Percentiles rank a stretch among this genome's conserved stretches.
Evolutionary conservation across 257 asterid species (phyloP).

Genomic region (Thymus mandschuricus): DNA sequence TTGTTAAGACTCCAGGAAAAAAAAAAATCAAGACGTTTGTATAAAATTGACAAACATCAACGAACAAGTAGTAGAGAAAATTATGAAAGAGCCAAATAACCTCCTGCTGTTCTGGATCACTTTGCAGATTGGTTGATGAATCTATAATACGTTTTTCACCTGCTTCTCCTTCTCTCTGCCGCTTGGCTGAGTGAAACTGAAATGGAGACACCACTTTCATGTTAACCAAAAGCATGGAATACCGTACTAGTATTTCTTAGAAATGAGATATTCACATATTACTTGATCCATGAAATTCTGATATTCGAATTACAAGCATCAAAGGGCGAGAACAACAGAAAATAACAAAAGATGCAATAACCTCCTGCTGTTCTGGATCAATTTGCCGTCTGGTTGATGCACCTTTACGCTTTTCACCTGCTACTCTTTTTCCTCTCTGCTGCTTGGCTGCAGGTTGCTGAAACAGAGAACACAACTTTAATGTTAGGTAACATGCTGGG

Average conservation of each 20-base stretch:
- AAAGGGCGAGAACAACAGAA: slow-evolving; percentile 24
- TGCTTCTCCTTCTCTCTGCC: background rate
- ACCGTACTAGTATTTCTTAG: too few relatives aligned
- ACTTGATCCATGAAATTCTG: too few relatives aligned
- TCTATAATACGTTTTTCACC: background rate
- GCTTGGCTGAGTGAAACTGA: background rate
- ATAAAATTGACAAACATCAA: slow-evolving; percentile 14
- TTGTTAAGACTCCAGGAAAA: slow-evolving; percentile 2
- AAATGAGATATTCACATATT: too few relatives aligned
- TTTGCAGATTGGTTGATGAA: slow-evolving; percentile 37
- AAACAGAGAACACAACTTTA: background rate
- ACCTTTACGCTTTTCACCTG: background rate
- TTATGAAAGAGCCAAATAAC: slow-evolving; percentile 42
- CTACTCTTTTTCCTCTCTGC: background rate
- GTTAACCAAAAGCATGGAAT: background rate
- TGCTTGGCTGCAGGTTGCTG: background rate
- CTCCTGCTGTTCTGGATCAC: slow-evolving; percentile 46
- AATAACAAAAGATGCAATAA: slow-evolving; percentile 36
- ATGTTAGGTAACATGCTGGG: background rate
- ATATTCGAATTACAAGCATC: background rate
- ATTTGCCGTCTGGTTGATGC: slow-evolving; percentile 36
- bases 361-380: slow-evolving; percentile 53
- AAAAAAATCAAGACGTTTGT: too few relatives aligned
- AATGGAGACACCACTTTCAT: background rate
- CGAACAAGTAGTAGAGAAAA: slow-evolving; percentile 26